Conservation (phyloP, 2,329 filamentous ascomycete species). For the Cladosporium sp. region DNA sequence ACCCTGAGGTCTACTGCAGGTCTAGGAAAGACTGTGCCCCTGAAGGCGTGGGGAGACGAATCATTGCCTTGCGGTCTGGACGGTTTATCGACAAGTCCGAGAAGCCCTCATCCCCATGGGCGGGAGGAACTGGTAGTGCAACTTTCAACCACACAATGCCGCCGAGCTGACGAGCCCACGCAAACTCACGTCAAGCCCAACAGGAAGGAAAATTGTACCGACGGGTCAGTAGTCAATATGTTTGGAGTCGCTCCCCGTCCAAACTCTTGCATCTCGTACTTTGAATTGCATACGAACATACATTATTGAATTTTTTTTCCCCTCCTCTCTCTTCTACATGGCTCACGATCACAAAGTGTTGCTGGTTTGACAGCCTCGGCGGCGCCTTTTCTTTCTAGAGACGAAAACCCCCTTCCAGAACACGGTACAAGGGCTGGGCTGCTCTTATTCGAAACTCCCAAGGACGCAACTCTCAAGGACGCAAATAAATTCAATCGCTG, state of each 20-base stretch:
- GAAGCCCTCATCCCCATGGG: neutral
- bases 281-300: neutral
- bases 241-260: neutral
- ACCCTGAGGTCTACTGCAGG: neutral
- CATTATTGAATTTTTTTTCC: neutral
- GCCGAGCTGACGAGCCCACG: neutral
- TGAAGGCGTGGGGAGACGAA: neutral
- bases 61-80: neutral
- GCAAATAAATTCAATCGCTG: no score
- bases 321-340: neutral
- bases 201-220: neutral
- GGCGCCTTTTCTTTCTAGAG: no score
- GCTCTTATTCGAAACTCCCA: no score
- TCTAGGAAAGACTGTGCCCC: neutral
- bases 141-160: neutral
- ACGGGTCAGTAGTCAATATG: neutral
- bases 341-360: neutral
- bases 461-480: no score
- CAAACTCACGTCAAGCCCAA: neutral
- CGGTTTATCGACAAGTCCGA: neutral
- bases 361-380: no score
- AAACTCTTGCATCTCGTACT: constrained; percentile 1
- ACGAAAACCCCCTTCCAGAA: no score
- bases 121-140: neutral
- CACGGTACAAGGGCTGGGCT: no score